Percentiles rank a stretch among this genome's conserved stretches.
Conservation (phyloP, 2,329 filamentous ascomycete genomes). For the Fusarium sp. region DNA sequence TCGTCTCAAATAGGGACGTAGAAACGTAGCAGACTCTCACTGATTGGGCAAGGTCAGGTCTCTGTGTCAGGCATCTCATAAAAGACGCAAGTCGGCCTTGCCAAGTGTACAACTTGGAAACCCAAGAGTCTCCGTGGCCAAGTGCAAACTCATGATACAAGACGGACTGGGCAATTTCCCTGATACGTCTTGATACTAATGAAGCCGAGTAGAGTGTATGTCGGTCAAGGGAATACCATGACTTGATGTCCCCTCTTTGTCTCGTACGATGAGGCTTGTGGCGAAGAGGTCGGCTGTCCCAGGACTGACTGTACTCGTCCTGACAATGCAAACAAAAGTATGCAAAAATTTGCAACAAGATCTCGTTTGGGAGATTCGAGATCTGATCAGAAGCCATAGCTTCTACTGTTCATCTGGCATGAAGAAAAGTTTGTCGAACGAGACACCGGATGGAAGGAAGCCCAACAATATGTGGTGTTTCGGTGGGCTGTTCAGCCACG, state of each 20-base stretch:
- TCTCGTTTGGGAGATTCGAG: conserved; percentile 1
- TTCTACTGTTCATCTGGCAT: not conserved
- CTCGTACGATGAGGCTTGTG: not conserved
- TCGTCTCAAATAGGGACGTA: not conserved
- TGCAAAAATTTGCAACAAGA: not conserved
- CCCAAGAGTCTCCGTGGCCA: not conserved
- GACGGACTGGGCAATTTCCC: not conserved
- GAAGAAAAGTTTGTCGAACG: not conserved
- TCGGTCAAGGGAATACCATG: not conserved
- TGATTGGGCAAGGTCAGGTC: not conserved
- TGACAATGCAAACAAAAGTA: conserved; percentile 7
- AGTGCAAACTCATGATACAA: conserved; percentile 15
- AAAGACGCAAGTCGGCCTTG: conserved; percentile 3
- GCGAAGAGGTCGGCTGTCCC: not conserved
- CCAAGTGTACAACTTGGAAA: not conserved
- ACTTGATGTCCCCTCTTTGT: not conserved
- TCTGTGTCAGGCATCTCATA: not conserved
- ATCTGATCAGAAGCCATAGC: not conserved
- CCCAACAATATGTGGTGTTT: not conserved
- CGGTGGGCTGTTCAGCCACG: not conserved
- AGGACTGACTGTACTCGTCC: not conserved
- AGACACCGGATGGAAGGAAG: not conserved
- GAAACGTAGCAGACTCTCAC: not conserved
- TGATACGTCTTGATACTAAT: not conserved
- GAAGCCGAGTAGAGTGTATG: not conserved